Conservation (phyloP, 495 filamentous ascomycete genomes). For the Sordaria brevicollis region DNA sequence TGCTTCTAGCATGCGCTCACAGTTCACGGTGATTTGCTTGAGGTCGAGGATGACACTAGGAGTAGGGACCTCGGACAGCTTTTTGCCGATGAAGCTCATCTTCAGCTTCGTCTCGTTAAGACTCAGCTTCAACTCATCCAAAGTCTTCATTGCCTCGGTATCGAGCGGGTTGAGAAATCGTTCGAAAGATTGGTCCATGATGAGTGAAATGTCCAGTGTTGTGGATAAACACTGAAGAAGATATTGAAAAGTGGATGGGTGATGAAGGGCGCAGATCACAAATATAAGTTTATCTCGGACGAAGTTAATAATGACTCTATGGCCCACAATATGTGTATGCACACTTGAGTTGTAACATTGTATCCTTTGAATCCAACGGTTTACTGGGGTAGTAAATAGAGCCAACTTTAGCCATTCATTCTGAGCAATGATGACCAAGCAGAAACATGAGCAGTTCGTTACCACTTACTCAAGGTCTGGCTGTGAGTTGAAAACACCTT, state of each 20-base stretch:
- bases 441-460: neutral
- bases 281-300: neutral
- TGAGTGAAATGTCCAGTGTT: neutral
- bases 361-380: neutral
- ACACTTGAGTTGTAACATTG: neutral
- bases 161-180: too few relatives aligned
- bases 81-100: conserved; percentile 49
- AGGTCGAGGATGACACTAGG: conserved; percentile 63
- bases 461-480: neutral
- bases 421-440: neutral
- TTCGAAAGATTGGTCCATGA: too few relatives aligned
- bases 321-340: neutral
- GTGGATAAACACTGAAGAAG: neutral
- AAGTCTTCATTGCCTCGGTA: too few relatives aligned
- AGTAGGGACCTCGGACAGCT: conserved; percentile 48
- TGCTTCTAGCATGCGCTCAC: conserved; percentile 60
- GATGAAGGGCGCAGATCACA: neutral
- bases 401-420: neutral
- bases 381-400: neutral
- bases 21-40: conserved; percentile 58
- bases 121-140: neutral
- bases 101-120: conserved; percentile 33
- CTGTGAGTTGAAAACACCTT: neutral
- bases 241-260: neutral
- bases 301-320: neutral